phyloP scores from a whole-genome alignment of 306 rosid species.

The Glycine soja region DNA sequence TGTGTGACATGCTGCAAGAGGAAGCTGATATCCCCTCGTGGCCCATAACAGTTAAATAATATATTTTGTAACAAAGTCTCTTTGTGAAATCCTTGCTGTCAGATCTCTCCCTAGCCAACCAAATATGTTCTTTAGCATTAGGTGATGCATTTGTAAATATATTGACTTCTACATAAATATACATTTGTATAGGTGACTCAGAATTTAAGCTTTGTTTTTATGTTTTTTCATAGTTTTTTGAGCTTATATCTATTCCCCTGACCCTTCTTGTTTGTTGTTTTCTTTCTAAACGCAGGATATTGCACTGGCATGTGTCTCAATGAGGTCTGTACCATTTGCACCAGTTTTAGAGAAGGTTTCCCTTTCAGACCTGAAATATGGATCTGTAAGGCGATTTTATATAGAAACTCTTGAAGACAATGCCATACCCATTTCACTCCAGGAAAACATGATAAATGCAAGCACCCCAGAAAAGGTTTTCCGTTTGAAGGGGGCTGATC shows the following conservation, averaged over 20 bases:
- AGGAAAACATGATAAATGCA: constrained; percentile 77
- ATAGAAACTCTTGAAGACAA: constrained; percentile 90
- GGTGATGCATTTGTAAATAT: background rate
- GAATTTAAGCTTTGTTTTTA: constrained; percentile 14
- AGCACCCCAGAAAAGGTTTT: constrained; percentile 82
- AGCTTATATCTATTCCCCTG: background rate
- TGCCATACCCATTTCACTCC: constrained; percentile 76
- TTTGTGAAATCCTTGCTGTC: background rate
- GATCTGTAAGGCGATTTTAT: constrained; percentile 83
- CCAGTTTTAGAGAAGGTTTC: constrained; percentile 85
- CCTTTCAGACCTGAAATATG: constrained; percentile 79
- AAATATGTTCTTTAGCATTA: background rate
- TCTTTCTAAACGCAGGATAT: constrained; percentile 69
- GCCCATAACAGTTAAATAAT: background rate
- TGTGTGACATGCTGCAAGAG: background rate
- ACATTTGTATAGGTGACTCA: background rate
- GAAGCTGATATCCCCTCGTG: background rate
- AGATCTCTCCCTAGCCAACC: background rate
- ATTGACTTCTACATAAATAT: background rate
- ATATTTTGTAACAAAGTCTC: constrained; percentile 11
- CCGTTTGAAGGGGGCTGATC: constrained; percentile 85
- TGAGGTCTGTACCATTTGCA: constrained; percentile 89
- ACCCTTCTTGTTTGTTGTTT: constrained; percentile 32
- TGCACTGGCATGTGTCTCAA: constrained; percentile 90
- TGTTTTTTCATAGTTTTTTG: background rate